Conservation (phyloP, 129 eudicot genomes). For the Helianthus tuberosus region DNA sequence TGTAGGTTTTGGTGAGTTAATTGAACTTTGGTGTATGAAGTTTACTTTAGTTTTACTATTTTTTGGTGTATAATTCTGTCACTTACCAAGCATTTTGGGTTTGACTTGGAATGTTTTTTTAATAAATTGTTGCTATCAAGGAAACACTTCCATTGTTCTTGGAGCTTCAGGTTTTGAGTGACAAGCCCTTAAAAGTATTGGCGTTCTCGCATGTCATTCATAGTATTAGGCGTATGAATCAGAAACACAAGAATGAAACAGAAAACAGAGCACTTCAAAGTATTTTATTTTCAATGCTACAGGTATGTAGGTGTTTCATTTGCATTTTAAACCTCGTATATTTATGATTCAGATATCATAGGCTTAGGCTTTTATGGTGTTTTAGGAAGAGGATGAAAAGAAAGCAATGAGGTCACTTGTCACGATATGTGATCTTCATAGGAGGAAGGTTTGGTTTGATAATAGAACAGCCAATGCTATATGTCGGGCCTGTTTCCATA, state of each 20-base stretch:
- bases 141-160: slow-evolving; percentile 84
- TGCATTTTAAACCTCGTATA: neutral
- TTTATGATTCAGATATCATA: neutral
- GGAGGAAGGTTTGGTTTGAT: slow-evolving; percentile 93
- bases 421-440: slow-evolving; percentile 80
- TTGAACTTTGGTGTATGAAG: too few species aligned
- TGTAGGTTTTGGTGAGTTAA: too few species aligned
- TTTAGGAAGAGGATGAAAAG: slow-evolving; percentile 87
- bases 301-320: slow-evolving; percentile 47
- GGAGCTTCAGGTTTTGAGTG: slow-evolving; percentile 95
- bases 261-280: slow-evolving; percentile 85
- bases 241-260: slow-evolving; percentile 93
- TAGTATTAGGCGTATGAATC: slow-evolving; percentile 85
- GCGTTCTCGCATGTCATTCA: slow-evolving; percentile 84
- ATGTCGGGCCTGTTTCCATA: slow-evolving; percentile 83
- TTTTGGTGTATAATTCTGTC: neutral
- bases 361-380: slow-evolving; percentile 20
- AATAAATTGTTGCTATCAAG: slow-evolving; percentile 66
- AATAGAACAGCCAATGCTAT: slow-evolving; percentile 93
- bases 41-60: neutral
- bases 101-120: slow-evolving; percentile 23
- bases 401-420: slow-evolving; percentile 90
- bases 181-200: slow-evolving; percentile 57
- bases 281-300: slow-evolving; percentile 78
- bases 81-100: neutral